Evolutionary conservation across 805 yeast genomes (phyloP), one percentile per base, ranked within the genome.

Genomic region (Starmerella geochares): DNA sequence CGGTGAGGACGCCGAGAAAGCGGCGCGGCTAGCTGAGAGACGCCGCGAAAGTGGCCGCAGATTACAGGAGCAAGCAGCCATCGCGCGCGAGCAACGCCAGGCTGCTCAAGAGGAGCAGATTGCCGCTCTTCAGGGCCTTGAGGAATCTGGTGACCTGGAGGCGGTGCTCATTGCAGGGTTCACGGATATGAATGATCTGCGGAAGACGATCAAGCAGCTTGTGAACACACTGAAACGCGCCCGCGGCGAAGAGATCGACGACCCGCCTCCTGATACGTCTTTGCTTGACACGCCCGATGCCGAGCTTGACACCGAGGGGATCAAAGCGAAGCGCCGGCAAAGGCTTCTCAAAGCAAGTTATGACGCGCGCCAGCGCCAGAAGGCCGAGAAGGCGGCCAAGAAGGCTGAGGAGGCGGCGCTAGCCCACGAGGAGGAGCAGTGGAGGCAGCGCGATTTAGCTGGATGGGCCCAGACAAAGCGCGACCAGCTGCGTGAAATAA

Each of bases 11-110:
- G 27, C 37, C 19, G 85, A 81, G 62, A 88, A 88, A 62, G 69
- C 86, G 0, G 92, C 82, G 52, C 95, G 86, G 62, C 65, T 88
- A 23, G 81, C 88, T 1, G 90, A 83, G 56, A 80, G 82, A 62
- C 75, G 95, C 53, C 75, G 77, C 58, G 96, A 87, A 62, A 83
- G 83, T 54, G 96, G 96, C 8, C 77, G 81, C 55, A 73, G 94
- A 56, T 71, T 94, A 54, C 97, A 92, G 67, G 94, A 86, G 60
- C 96, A 87, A 65, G 96, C 96, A 0, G 87, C 82, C 58, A 82
- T 80, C 60, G 81, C 80, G 56, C 71, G 98, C 49, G 65, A 79
- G 9, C 96, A 90, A 62, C 87, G 85, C 60, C 86, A 86, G 63
- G 83, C 84, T 56, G 87, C 87, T 58, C 79, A 83, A 57, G 96